Evolutionary conservation across 78 protist genomes (phyloP).

Genomic region (Dictyostelium brefeldianum): DNA sequence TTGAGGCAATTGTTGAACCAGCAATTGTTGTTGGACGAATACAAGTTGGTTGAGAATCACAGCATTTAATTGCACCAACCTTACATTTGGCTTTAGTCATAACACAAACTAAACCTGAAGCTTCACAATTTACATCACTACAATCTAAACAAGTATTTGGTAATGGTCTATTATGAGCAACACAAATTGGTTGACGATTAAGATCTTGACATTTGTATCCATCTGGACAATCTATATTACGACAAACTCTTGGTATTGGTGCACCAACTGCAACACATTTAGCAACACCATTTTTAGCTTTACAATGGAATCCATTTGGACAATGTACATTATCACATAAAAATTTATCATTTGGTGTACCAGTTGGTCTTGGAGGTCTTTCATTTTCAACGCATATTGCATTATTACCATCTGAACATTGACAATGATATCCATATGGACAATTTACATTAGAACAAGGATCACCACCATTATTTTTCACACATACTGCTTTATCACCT

Average conservation of each 20-base stretch:
- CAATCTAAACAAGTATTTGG: slow-evolving; percentile 19
- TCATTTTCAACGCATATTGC: not conserved
- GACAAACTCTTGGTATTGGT: not conserved
- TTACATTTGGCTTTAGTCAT: not conserved
- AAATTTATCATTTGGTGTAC: not conserved
- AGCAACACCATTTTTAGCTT: not conserved
- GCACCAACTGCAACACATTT: not conserved
- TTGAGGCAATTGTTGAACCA: slow-evolving; percentile 37
- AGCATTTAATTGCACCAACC: slow-evolving; percentile 7
- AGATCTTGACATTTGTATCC: slow-evolving; percentile 20
- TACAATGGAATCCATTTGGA: slow-evolving; percentile 28
- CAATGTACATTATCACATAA: slow-evolving; percentile 7
- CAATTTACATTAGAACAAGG: not conserved
- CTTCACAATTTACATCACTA: slow-evolving; percentile 16
- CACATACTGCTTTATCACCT: not conserved
- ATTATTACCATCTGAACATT: not conserved
- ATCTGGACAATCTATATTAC: slow-evolving; percentile 12
- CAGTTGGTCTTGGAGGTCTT: not conserved
- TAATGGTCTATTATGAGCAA: not conserved
- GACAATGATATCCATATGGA: not conserved
- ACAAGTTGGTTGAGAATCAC: slow-evolving; percentile 18
- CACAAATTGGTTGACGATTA: slow-evolving; percentile 24
- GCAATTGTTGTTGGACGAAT: slow-evolving; percentile 24
- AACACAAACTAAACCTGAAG: slow-evolving; percentile 38
- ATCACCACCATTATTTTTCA: not conserved